Evolutionary conservation across 2,329 filamentous ascomycete genomes (phyloP).

Genomic region (Chalaropsis thielavioides): DNA sequence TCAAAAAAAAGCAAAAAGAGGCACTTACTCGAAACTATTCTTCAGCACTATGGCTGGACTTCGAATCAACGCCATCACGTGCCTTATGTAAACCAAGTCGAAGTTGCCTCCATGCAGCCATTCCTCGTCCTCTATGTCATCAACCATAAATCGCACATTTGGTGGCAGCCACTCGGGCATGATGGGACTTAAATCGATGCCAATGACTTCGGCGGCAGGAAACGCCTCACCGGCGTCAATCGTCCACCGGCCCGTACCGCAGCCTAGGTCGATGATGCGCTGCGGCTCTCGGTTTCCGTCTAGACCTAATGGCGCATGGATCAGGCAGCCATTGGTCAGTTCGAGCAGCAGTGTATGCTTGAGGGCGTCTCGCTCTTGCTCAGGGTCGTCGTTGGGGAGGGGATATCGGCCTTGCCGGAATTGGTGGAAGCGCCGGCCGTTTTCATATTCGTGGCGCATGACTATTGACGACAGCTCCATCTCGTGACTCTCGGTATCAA

Average conservation of each 20-base stretch:
- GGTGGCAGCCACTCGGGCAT: conserved; percentile 38
- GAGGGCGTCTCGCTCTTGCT: conserved; percentile 33
- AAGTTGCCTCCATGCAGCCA: conserved; percentile 38
- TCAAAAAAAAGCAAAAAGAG: no score
- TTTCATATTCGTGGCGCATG: conserved; percentile 17
- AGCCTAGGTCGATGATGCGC: conserved; percentile 35
- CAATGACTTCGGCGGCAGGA: conserved; percentile 29
- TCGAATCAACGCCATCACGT: conserved; percentile 36
- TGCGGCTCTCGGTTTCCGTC: conserved; percentile 22
- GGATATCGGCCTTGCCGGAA: conserved; percentile 33
- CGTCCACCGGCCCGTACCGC: conserved; percentile 39
- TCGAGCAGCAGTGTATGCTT: conserved; percentile 34
- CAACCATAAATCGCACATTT: conserved; percentile 48
- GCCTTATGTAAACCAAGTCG: conserved; percentile 41
- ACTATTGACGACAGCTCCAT: conserved; percentile 19
- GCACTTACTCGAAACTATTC: conserved; percentile 25
- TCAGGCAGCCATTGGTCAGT: conserved; percentile 28
- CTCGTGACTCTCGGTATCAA: conserved; percentile 24
- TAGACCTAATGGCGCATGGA: conserved; percentile 28
- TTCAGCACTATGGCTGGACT: conserved; percentile 35
- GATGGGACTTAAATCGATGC: conserved; percentile 33
- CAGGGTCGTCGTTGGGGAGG: conserved; percentile 32
- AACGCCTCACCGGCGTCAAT: conserved; percentile 34
- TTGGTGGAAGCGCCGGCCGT: conserved; percentile 28
- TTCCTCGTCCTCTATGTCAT: conserved; percentile 43